Evolutionary conservation across 371 early-diverging fungal genomes (phyloP), one percentile per base, ranked within the genome.

Genomic region (Mortierella sp.): DNA sequence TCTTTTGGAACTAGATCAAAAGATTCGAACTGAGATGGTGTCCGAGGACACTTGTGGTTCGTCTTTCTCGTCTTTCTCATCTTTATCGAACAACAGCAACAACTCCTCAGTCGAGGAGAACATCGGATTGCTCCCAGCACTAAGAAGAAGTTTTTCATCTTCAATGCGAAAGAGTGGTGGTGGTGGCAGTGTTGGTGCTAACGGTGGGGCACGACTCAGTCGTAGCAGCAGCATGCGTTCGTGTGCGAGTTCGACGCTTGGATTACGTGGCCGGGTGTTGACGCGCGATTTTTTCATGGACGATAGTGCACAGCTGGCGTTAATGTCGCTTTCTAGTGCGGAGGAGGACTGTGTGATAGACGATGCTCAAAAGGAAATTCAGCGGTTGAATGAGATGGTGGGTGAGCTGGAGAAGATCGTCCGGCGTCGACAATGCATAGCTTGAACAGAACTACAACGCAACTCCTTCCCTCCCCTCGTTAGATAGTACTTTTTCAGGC

Each of bases 1-100:
- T 43, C 59, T 72, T 7, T 32, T 58, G 39, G 63, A 72, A 14
- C 27, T 72, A 15, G 68, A 72, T 32, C 67, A 59, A 3, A 50
- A 58, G 19, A 66, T 72, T 42, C 53, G 42, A 7, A 6, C 27
- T 6, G 72, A 72, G 4, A 57, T 58, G 7, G 28, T 19, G 27
- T 41, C 46, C 7, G 9, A 31, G 11, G 15, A 50, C 8, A 30
- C 49, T 2, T 47, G 52, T 6, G 63, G 60, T 4, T 57, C 62
- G 5, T 41, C 73, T 1, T 37, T 61, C 3, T 66, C 63, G 2
- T 26, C 62, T 12, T 53, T 60, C 1, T 48, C 60, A 7, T 32
- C 55, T 7, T 48, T 26, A 19, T 56, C 69, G n/a, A 28, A 28
- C 11, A 53, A 59, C n/a, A n/a, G n/a, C n/a, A n/a, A n/a, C n/a